A percentile compares a stretch with the other conserved stretches of the same genome.
These are phyloP conservation scores for Aphanoascus verrucosus DNA, from an alignment of 2,329 filamentous ascomycete species.

Conservation along the genomic window DNA sequence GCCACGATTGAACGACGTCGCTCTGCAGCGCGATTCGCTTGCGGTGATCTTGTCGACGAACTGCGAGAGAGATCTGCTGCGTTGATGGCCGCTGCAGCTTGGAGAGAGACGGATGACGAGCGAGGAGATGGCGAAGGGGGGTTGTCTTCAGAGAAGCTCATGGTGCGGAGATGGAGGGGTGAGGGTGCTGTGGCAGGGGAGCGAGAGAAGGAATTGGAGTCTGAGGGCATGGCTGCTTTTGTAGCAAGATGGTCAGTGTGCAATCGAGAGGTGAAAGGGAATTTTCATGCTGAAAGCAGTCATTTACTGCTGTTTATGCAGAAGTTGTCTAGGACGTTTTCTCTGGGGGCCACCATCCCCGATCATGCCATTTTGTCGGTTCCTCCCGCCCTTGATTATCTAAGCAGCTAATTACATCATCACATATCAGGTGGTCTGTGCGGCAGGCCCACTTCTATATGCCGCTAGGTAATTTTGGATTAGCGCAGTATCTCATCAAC, in stretches of 20 bases:
- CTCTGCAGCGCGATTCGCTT: conserved; percentile 25
- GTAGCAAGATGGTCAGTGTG: background rate
- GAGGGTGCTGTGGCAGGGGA: conserved; percentile 40
- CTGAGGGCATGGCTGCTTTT: conserved; percentile 50
- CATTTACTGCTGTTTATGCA: too few species aligned
- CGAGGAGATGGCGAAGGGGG: conserved; percentile 53
- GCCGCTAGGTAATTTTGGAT: too few species aligned
- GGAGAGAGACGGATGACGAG: conserved; percentile 58
- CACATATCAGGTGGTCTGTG: too few species aligned
- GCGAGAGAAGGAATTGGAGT: conserved; percentile 59
- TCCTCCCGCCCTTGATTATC: too few species aligned
- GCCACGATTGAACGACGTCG: conserved; percentile 35
- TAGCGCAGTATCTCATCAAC: too few species aligned
- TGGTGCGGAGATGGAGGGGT: conserved; percentile 26
- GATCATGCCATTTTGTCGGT: too few species aligned
- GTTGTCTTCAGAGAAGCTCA: conserved; percentile 27
- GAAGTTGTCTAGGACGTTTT: background rate
- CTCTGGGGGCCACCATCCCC: too few species aligned
- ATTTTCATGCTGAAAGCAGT: background rate
- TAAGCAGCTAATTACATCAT: too few species aligned
- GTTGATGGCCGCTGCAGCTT: conserved; percentile 67
- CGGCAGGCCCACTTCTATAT: too few species aligned
- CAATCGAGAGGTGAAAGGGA: background rate
- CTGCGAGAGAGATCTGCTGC: conserved; percentile 54
- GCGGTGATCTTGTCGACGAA: conserved; percentile 29